Evolutionary conservation across 495 filamentous ascomycete genomes (phyloP).

Genomic region (Endocarpon pusillum): DNA sequence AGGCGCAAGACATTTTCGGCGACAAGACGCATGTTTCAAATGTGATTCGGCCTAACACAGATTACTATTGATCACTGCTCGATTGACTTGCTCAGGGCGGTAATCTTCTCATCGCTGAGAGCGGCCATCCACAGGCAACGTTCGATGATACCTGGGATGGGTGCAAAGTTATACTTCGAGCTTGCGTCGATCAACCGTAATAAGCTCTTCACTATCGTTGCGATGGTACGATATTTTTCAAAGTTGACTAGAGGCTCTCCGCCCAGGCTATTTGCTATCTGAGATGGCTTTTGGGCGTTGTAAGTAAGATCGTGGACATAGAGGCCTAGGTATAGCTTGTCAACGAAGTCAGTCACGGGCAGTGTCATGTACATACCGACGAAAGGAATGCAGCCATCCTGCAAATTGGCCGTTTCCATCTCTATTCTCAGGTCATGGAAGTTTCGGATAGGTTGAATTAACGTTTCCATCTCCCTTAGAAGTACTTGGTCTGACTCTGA

Average conservation of each 20-base stretch:
- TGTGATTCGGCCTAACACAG: too few relatives aligned
- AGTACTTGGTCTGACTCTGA: conserved; percentile 49
- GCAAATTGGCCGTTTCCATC: conserved; percentile 65
- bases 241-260: conserved; percentile 79
- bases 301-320: conserved; percentile 96
- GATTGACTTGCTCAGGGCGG: conserved; percentile 34
- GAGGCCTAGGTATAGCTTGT: conserved; percentile 29
- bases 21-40: too few relatives aligned
- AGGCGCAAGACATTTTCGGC: too few relatives aligned
- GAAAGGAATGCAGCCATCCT: conserved; percentile 89
- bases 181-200: conserved; percentile 84
- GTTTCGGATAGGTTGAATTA: conserved; percentile 79
- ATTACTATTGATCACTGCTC: too few relatives aligned
- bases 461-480: conserved; percentile 61
- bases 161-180: conserved; percentile 67
- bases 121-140: conserved; percentile 91
- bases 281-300: conserved; percentile 74
- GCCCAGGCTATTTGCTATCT: conserved; percentile 38
- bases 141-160: conserved; percentile 73
- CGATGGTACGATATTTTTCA: conserved; percentile 78
- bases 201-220: conserved; percentile 84
- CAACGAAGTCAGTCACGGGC: neutral
- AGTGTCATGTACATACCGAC: conserved; percentile 42
- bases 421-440: conserved; percentile 79
- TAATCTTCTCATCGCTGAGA: conserved; percentile 71